Base-by-base conservation (phyloP, 768 basidiomycete genomes). In the Boletus rubroflammeus region DNA sequence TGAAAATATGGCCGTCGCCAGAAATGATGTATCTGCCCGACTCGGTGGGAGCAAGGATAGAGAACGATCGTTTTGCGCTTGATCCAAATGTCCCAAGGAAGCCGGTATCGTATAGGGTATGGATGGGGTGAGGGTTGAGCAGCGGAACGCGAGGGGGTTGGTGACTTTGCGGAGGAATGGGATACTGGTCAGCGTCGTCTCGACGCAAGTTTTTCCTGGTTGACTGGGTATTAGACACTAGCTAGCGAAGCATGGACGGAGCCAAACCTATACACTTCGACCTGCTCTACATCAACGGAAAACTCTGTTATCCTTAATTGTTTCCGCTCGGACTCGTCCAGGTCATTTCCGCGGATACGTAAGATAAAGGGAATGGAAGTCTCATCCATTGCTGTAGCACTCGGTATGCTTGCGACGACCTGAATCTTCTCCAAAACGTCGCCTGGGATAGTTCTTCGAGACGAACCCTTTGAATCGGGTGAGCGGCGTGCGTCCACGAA, bases 101-200 rank as follows among this genome's bases (percentile, higher is more conserved):
- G 28, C 76, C 78, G 58, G 77, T 68, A 29, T 77, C 72, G 54
- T 78, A 78, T 28, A 89, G 66, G 1, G 69, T 55, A n/a, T 67
- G 67, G 14, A 79, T 57, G 6, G 81, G 73, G 56, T 89, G 83
- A 1, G 82, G 73, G 36, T 76, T 67, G 14, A 75, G 78, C 23
- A 93, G 75, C 2, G 84, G 81, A 32, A 74, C 56, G 42, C 75
- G 71, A 6, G 90, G 90, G 23, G 90, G 90, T 58, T 93, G 90
- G 44, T 74, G 62, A 11, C 73, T 66, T 41, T 66, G 56, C 9
- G 80, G 72, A 19, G 87, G 87, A 9, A 91, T 56, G 5, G 86
- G 85, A 68, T 74, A 84, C 28, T 70, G 72, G 5, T 74, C 46
- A 3, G 73, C 61, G 57, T 79, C 82, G 26, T 74, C 69, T 17